phyloP scores from a whole-genome alignment of 2,329 filamentous ascomycete species.

The Stromatinia cepivora region DNA sequence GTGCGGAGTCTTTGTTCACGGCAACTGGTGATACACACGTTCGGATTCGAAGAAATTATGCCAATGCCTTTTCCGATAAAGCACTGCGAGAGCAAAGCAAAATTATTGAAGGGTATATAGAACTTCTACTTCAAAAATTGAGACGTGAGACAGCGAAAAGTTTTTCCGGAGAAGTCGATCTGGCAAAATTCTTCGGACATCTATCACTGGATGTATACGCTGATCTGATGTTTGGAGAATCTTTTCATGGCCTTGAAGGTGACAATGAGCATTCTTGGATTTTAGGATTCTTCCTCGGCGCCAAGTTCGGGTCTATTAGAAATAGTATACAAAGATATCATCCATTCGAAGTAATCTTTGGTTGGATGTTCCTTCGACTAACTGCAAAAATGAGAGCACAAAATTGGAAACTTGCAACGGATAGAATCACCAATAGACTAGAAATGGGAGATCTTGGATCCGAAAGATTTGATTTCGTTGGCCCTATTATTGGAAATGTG shows the following conservation, averaged over 20 bases:
- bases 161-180: slow-evolving; percentile 24
- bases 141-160: slow-evolving; percentile 1
- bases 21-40: slow-evolving; percentile 29
- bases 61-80: slow-evolving; percentile 39
- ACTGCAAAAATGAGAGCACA: slow-evolving; percentile 20
- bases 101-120: slow-evolving; percentile 27
- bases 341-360: slow-evolving; percentile 17
- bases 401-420: slow-evolving; percentile 27
- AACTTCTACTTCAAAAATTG: slow-evolving; percentile 21
- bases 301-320: slow-evolving; percentile 32
- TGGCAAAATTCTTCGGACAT: slow-evolving; percentile 42
- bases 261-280: slow-evolving; percentile 39
- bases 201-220: slow-evolving; percentile 45
- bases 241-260: slow-evolving; percentile 41
- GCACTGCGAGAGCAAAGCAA: slow-evolving; percentile 39
- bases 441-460: slow-evolving; percentile 24
- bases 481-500: slow-evolving; percentile 34
- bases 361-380: slow-evolving; percentile 19
- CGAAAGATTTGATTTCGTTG: slow-evolving; percentile 42
- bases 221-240: slow-evolving; percentile 47
- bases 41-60: slow-evolving; percentile 34
- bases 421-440: slow-evolving; percentile 29
- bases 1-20: slow-evolving; percentile 15
- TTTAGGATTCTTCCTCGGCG: slow-evolving; percentile 32
- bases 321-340: slow-evolving; percentile 29